These are phyloP conservation scores for Ophiosphaerella korrae DNA, from an alignment of 2,329 filamentous ascomycete species.

Conservation along the genomic window DNA sequence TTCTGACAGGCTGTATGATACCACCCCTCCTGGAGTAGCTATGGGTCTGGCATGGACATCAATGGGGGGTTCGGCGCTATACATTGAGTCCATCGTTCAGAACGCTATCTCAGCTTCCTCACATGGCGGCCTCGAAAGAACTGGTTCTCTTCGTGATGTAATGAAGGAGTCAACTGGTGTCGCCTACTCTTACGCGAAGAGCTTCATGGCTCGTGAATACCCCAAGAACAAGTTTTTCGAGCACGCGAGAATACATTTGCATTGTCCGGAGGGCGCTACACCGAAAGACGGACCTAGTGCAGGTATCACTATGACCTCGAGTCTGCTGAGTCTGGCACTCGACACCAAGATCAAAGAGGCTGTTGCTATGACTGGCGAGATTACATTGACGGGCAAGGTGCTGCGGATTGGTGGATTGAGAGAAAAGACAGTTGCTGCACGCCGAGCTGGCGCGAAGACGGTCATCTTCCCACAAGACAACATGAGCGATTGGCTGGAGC, in stretches of 20 bases:
- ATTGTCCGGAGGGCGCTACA: conserved; percentile 95
- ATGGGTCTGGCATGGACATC: conserved; percentile 99
- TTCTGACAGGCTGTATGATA: conserved; percentile 91
- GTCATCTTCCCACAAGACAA: conserved; percentile 96
- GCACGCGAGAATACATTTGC: conserved; percentile 90
- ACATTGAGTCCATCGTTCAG: conserved; percentile 95
- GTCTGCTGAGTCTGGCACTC: conserved; percentile 81
- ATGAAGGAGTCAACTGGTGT: conserved; percentile 98
- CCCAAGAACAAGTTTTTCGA: conserved; percentile 95
- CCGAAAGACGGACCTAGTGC: conserved; percentile 82
- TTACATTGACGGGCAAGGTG: conserved; percentile 96
- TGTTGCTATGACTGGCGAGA: conserved; percentile 96
- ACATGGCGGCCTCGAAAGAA: conserved; percentile 82
- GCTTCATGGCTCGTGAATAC: conserved; percentile 81
- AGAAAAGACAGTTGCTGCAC: conserved; percentile 96
- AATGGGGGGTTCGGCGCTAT: conserved; percentile 94
- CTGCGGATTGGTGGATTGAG: conserved; percentile 89
- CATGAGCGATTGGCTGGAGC: conserved; percentile 93
- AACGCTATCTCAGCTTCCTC: conserved; percentile 75
- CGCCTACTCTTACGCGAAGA: conserved; percentile 94
- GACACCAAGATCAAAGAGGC: conserved; percentile 79
- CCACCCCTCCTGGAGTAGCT: conserved; percentile 88
- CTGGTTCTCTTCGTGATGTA: conserved; percentile 90
- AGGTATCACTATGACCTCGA: conserved; percentile 98
- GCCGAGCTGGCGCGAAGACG: conserved; percentile 87